phyloP scores from a whole-genome alignment of 495 filamentous ascomycete species.

The Chaetomium tenue region DNA sequence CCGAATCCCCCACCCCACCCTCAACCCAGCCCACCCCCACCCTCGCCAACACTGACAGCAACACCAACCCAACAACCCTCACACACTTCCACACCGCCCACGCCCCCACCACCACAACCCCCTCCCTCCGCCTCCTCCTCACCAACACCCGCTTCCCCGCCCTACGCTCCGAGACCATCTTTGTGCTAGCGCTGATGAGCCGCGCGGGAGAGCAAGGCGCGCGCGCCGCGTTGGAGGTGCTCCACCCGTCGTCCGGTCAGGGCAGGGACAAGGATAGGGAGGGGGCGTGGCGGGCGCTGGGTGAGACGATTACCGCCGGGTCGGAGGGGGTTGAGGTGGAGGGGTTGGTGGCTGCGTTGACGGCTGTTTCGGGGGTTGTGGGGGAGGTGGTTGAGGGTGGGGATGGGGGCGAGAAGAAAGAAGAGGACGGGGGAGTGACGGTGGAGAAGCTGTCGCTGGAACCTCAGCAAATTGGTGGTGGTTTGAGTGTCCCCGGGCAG shows the following conservation, averaged over 20 bases:
- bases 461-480: slow-evolving; percentile 38
- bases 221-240: slow-evolving; percentile 46
- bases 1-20: slow-evolving; percentile 11
- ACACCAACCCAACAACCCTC: background rate
- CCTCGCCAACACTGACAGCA: no score
- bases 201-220: slow-evolving; percentile 42
- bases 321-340: background rate
- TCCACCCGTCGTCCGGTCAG: slow-evolving; percentile 33
- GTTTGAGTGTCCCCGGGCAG: background rate
- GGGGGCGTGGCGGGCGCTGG: slow-evolving; percentile 2
- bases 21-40: no score
- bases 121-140: slow-evolving; percentile 60
- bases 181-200: slow-evolving; percentile 71
- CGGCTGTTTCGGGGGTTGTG: no score
- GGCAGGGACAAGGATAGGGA: background rate
- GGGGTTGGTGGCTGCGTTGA: background rate
- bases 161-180: slow-evolving; percentile 69
- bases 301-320: background rate
- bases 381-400: background rate
- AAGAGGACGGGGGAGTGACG: slow-evolving; percentile 4
- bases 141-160: slow-evolving; percentile 67
- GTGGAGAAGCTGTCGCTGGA: slow-evolving; percentile 32
- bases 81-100: slow-evolving; percentile 52
- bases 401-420: slow-evolving; percentile 24
- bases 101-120: slow-evolving; percentile 42